Evolutionary conservation across 345 rosid species (phyloP).

Genomic region (Raphanus raphanistrum): DNA sequence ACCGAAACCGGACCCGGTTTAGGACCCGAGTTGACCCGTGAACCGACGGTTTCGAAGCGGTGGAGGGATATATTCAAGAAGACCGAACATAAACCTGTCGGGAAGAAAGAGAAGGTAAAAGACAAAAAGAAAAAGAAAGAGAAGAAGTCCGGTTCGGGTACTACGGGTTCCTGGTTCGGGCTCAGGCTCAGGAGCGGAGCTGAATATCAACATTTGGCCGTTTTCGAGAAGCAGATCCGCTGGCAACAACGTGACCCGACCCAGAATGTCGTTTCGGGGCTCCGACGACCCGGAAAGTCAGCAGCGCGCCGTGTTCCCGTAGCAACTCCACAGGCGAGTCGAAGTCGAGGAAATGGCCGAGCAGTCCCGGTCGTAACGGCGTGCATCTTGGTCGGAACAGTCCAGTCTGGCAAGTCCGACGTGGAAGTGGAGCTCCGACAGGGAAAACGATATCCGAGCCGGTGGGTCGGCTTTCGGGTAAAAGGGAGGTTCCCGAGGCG

Average conservation of each 20-base stretch:
- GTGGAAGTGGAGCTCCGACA: slow-evolving; percentile 38
- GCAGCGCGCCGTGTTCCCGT: slow-evolving; percentile 82
- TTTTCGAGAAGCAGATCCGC: slow-evolving; percentile 86
- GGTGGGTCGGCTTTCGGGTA: slow-evolving; percentile 18
- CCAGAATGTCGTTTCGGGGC: slow-evolving; percentile 46
- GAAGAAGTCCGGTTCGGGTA: slow-evolving; percentile 38
- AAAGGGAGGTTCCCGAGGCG: slow-evolving; percentile 30
- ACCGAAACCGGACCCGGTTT: slow-evolving; percentile 21
- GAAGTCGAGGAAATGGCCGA: slow-evolving; percentile 59
- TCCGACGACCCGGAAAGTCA: slow-evolving; percentile 59
- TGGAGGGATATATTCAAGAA: slow-evolving; percentile 71
- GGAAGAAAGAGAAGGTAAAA: slow-evolving; percentile 46
- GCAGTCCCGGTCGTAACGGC: slow-evolving; percentile 65
- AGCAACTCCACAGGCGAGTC: slow-evolving; percentile 65
- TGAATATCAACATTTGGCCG: slow-evolving; percentile 81
- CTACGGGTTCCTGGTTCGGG: slow-evolving; percentile 34
- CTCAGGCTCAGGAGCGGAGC: slow-evolving; percentile 47
- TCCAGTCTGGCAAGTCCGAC: slow-evolving; percentile 77
- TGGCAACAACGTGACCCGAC: slow-evolving; percentile 57
- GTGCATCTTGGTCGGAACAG: slow-evolving; percentile 70
- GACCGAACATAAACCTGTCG: slow-evolving; percentile 43
- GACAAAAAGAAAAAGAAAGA: slow-evolving; percentile 39
- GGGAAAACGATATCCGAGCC: slow-evolving; percentile 31
- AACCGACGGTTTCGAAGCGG: slow-evolving; percentile 53
- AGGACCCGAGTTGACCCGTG: slow-evolving; percentile 20